Conservation (phyloP, 2,329 filamentous ascomycete species). For the Fusarium sp. region DNA sequence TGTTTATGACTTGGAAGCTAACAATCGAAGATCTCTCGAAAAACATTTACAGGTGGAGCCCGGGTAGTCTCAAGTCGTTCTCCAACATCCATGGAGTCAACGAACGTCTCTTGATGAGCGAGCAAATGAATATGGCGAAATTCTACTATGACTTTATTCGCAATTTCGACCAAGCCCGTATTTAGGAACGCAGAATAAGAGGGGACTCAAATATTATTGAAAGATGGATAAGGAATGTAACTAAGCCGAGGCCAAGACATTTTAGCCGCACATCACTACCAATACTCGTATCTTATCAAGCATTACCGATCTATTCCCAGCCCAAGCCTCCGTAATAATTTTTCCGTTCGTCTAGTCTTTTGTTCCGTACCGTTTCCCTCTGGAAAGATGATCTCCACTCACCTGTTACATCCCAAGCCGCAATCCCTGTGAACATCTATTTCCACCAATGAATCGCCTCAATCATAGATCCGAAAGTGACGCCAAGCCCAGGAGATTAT, state of each 20-base stretch:
- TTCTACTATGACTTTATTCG: constrained; percentile 21
- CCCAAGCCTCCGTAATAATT: neutral
- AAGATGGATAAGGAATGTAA: too few species aligned
- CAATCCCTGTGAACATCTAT: constrained; percentile 30
- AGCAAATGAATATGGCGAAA: constrained; percentile 11
- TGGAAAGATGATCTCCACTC: constrained; percentile 30
- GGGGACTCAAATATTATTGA: too few species aligned
- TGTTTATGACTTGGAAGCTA: accelerated
- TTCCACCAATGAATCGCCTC: constrained; percentile 41
- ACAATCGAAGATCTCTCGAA: constrained; percentile 8
- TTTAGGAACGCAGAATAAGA: neutral
- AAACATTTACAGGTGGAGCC: constrained; percentile 11
- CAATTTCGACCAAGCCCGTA: neutral
- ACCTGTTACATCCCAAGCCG: constrained; percentile 38
- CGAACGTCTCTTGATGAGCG: constrained; percentile 17
- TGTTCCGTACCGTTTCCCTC: constrained; percentile 6
- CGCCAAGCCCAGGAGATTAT: neutral
- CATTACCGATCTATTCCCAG: neutral
- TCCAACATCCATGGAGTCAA: constrained; percentile 9
- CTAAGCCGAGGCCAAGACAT: neutral
- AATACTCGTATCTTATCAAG: neutral
- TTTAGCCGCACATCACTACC: neutral
- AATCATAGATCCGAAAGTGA: neutral
- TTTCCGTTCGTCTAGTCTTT: constrained; percentile 19
- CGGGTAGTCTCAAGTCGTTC: constrained; percentile 2